Conservation (phyloP, 176 grass and related monocot species). For the Dactylis glomerata region DNA sequence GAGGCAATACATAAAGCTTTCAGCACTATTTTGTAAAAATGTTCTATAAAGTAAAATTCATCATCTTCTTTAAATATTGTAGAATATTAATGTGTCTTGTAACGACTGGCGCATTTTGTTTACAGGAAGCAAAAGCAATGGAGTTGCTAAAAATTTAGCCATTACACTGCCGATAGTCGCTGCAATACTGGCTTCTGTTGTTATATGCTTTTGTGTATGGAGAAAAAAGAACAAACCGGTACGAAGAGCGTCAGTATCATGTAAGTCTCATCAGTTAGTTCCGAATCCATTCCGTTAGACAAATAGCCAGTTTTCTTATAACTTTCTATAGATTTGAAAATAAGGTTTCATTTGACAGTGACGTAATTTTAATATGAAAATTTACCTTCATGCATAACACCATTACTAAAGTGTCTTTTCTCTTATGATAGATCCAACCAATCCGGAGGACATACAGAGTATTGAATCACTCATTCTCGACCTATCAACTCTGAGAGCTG, state of each 20-base stretch:
- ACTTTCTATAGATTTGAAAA: not conserved
- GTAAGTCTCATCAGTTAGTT: slow-evolving; percentile 8
- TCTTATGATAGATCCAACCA: slow-evolving; percentile 8
- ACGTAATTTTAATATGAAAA: not conserved
- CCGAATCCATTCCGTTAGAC: not conserved
- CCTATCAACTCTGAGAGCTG: slow-evolving; percentile 32
- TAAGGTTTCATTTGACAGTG: not conserved
- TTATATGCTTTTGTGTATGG: slow-evolving; percentile 17
- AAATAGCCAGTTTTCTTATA: not conserved
- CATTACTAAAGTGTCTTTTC: not conserved
- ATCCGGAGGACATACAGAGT: slow-evolving; percentile 26
- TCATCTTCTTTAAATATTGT: too few relatives aligned
- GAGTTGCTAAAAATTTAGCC: slow-evolving; percentile 3
- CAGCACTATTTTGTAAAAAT: not conserved
- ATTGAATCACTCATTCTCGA: slow-evolving; percentile 42
- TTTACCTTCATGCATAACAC: not conserved
- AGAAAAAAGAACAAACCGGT: slow-evolving; percentile 24
- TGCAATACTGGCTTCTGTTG: slow-evolving; percentile 2
- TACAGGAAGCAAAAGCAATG: slow-evolving; percentile 14
- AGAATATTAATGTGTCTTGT: not conserved
- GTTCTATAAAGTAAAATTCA: too few relatives aligned
- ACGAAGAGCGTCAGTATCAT: not conserved
- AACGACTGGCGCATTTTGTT: not conserved
- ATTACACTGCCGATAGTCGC: slow-evolving; percentile 34
- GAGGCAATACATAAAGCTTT: not conserved